Evolutionary conservation across 2,329 filamentous ascomycete species (phyloP).

Genomic region (Cercospora sp.): DNA sequence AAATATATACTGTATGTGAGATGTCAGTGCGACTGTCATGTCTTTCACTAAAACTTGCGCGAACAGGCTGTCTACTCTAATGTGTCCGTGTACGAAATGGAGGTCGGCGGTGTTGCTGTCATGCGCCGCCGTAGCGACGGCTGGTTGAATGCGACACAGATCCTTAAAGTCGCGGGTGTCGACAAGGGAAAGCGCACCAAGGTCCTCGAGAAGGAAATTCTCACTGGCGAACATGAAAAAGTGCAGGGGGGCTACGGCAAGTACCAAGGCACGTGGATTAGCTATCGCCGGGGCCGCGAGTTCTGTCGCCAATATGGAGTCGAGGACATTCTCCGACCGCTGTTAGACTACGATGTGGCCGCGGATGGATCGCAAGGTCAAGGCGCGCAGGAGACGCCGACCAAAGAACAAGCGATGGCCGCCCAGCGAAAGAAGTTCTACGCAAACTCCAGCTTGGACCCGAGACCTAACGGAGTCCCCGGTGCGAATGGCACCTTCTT

Average conservation of each 20-base stretch:
- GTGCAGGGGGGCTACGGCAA: constrained; percentile 98
- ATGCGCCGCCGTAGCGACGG: constrained; percentile 95
- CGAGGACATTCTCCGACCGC: constrained; percentile 71
- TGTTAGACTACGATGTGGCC: constrained; percentile 78
- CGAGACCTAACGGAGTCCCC: constrained; percentile 45
- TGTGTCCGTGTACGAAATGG: constrained; percentile 97
- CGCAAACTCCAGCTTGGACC: constrained; percentile 66
- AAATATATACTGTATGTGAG: constrained; percentile 52
- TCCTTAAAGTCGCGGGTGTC: constrained; percentile 93
- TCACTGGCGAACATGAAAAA: constrained; percentile 95
- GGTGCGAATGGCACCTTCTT: constrained; percentile 82
- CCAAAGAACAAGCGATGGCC: constrained; percentile 98
- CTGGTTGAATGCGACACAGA: constrained; percentile 97
- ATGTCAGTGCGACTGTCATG: background rate
- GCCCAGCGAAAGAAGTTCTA: constrained; percentile 88
- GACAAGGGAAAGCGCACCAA: constrained; percentile 98
- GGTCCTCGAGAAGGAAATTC: constrained; percentile 95
- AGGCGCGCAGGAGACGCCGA: constrained; percentile 85
- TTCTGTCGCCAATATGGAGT: constrained; percentile 81
- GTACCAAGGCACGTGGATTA: constrained; percentile 99
- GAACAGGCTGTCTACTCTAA: constrained; percentile 83
- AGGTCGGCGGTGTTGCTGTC: constrained; percentile 86
- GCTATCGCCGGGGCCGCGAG: constrained; percentile 85
- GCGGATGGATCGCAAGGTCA: constrained; percentile 70
- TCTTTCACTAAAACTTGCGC: background rate